These are phyloP conservation scores for Symbiotaphrina buchneri DNA, from an alignment of 495 filamentous ascomycete genomes.

Conservation along the genomic window DNA sequence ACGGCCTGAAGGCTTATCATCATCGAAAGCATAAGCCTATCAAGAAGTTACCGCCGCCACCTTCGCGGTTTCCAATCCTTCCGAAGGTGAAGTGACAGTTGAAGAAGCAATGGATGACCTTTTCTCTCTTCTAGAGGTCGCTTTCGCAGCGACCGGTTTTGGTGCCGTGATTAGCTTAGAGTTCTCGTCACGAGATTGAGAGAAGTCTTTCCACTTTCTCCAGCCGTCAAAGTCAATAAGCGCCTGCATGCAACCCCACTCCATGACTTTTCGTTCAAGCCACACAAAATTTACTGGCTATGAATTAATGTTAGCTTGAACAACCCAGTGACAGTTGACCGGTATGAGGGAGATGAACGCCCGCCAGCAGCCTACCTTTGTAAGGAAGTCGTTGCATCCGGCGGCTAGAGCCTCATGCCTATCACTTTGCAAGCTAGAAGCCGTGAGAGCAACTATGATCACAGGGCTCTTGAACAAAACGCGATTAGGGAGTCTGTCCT, in stretches of 20 bases:
- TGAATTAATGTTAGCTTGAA: conserved; percentile 1
- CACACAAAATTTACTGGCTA: conserved; percentile 95
- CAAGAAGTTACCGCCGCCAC: too few relatives aligned
- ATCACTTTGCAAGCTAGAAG: conserved; percentile 80
- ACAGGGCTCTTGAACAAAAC: conserved; percentile 84
- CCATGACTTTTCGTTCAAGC: conserved; percentile 91
- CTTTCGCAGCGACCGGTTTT: too few relatives aligned
- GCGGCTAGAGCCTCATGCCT: conserved; percentile 86
- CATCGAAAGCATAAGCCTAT: too few relatives aligned
- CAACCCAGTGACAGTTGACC: conserved; percentile 1
- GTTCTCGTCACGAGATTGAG: too few relatives aligned
- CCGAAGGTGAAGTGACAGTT: too few relatives aligned
- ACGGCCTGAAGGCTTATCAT: too few relatives aligned
- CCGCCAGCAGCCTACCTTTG: conserved; percentile 46
- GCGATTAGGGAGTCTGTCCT: conserved; percentile 46
- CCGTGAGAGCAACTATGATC: conserved; percentile 93
- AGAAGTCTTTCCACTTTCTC: conserved; percentile 86
- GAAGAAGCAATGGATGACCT: too few relatives aligned
- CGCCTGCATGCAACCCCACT: conserved; percentile 99
- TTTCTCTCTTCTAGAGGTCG: too few relatives aligned
- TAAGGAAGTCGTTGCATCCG: conserved; percentile 95
- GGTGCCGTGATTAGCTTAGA: too few relatives aligned
- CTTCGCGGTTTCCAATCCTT: too few relatives aligned
- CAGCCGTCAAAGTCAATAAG: conserved; percentile 97
- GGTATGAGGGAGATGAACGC: conserved; percentile 2